phyloP scores from a whole-genome alignment of 768 basidiomycete genomes.

The Tricholoma saponaceum region DNA sequence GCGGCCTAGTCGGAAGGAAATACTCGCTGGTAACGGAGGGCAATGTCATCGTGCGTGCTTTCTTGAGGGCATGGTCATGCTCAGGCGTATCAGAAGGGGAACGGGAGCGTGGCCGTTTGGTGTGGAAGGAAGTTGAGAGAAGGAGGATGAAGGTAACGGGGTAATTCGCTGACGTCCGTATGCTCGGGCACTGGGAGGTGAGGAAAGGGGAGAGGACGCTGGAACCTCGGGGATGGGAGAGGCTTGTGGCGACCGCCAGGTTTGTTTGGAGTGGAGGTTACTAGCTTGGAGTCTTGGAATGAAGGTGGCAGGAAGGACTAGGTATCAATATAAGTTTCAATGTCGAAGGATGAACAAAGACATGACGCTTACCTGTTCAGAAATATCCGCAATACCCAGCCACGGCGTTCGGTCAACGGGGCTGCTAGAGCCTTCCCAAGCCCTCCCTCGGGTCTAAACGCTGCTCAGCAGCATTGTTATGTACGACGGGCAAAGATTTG shows the following conservation, averaged over 20 bases:
- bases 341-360: neutral
- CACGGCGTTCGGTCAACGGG: neutral
- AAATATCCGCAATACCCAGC: constrained; percentile 18
- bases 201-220: constrained; percentile 23
- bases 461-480: neutral
- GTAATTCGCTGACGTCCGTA: constrained; percentile 13
- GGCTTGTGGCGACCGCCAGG: constrained; percentile 34
- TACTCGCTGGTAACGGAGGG: neutral
- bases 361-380: constrained; percentile 21
- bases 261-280: constrained; percentile 49
- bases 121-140: constrained; percentile 10
- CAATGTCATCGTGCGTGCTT: constrained; percentile 8
- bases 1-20: neutral
- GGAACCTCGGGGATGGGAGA: constrained; percentile 32
- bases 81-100: constrained; percentile 2
- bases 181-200: constrained; percentile 20
- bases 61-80: constrained; percentile 11
- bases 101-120: constrained; percentile 12
- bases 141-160: constrained; percentile 4
- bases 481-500: neutral
- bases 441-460: neutral
- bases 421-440: constrained; percentile 2
- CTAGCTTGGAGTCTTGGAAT: constrained; percentile 42
- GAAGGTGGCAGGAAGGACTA: constrained; percentile 51
- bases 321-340: neutral